Percentiles rank a stretch among this genome's conserved stretches.
Conservation (phyloP, 352 stramenopile species). For the Phytophthora sp. region DNA sequence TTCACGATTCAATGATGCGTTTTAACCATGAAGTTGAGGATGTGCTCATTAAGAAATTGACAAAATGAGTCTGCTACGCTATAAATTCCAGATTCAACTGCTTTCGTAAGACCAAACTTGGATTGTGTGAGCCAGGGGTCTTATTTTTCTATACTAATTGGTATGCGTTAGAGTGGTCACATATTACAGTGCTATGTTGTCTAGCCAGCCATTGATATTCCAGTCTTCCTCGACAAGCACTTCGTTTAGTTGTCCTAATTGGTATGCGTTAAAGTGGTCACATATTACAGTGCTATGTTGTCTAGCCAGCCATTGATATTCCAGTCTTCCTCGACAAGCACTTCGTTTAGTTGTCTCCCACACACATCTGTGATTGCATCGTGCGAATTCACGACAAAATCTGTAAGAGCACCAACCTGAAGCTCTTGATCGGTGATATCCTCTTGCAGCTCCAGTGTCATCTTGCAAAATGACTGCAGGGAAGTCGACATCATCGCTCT, state of each 20-base stretch:
- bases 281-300: conserved; percentile 13
- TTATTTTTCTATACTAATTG: not conserved
- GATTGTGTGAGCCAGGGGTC: too few species aligned
- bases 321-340: conserved; percentile 56
- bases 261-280: not conserved
- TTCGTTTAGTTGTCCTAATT: not conserved
- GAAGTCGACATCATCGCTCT: conserved; percentile 33
- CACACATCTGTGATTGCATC: conserved; percentile 37
- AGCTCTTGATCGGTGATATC: conserved; percentile 54
- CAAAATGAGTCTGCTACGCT: too few species aligned
- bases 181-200: conserved; percentile 16
- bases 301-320: conserved; percentile 39
- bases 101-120: too few species aligned
- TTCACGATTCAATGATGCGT: conserved; percentile 10
- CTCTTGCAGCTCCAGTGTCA: conserved; percentile 51
- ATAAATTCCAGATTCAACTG: too few species aligned
- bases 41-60: conserved; percentile 4
- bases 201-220: conserved; percentile 40
- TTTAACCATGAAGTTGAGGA: conserved; percentile 32
- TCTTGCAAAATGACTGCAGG: conserved; percentile 61
- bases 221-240: conserved; percentile 60
- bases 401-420: conserved; percentile 44
- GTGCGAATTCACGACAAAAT: conserved; percentile 53
- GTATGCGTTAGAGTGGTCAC: not conserved
- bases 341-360: conserved; percentile 37